Base-by-base conservation (phyloP, 495 filamentous ascomycete genomes). In the Hypoxylon perforatum region DNA sequence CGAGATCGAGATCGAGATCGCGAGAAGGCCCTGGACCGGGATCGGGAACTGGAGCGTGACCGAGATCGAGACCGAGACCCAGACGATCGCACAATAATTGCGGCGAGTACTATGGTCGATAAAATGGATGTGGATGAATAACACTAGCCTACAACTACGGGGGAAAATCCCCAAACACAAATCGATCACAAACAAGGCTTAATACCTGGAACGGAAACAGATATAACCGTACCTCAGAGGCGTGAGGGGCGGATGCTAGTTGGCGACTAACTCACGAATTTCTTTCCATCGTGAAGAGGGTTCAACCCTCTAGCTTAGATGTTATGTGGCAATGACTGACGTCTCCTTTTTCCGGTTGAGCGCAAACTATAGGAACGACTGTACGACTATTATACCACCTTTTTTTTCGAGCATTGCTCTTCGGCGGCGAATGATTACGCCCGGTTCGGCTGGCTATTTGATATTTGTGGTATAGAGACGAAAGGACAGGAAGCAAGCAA, bases 71-170 rank as follows among this genome's bases (percentile, higher is more conserved):
- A 61, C 15, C 49, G 53, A 15, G 64, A 67, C 8, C 36, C 23
- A 21, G 38, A 45, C 6, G 71, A 76, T 33, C 57, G 69, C 25
- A 70, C 69, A 3, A 72, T 72, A 62, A 38, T 72, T 35, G 73
- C 71, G 11, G 73, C 73, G 30, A 73, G 65, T 54, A 73, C 67
- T 8, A 68, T 71, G 58, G 67, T 71, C 54, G 72, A 72, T 33
- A 76, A 75, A 54, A 76, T 76, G 74, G 74, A 76, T 11, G 56
- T 76, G 55, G 74, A 76, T 46, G 67, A 67, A 65, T 68, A 23
- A 69, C 48, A 54, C 47, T 38, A 47, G 36, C 11, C 44, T 48
- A 41, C 54, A 61, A 35, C 11, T 15, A 59, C 30, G 44, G 28
- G 22, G 38, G 17, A 53, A 44, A 42, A 54, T 42, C 22, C 50